phyloP scores from a whole-genome alignment of 192 early-diverging fungal species.

The Entomortierella lignicola region DNA sequence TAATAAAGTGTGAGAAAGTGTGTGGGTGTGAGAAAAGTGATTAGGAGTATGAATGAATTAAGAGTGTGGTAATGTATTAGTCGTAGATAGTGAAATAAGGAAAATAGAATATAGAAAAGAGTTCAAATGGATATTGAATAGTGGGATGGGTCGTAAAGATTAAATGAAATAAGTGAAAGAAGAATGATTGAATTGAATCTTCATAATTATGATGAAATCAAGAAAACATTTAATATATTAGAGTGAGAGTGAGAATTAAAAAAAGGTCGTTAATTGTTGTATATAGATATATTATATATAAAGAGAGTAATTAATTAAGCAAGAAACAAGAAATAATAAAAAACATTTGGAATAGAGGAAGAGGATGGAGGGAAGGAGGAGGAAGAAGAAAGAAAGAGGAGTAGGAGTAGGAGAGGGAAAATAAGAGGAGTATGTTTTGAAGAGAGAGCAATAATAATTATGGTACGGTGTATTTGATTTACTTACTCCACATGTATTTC shows the following conservation, averaged over 20 bases:
- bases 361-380: neutral
- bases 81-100: neutral
- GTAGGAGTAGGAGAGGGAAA: neutral
- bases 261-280: too few species aligned
- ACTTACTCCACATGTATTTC: too few species aligned
- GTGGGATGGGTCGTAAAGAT: constrained; percentile 9
- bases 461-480: too few species aligned
- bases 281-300: too few species aligned
- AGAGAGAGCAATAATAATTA: neutral
- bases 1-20: too few species aligned
- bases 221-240: neutral
- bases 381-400: neutral
- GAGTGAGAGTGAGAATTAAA: too few species aligned
- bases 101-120: neutral
- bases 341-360: too few species aligned
- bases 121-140: constrained; percentile 2
- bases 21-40: too few species aligned
- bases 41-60: too few species aligned
- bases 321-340: too few species aligned
- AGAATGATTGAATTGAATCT: neutral
- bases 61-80: too few species aligned
- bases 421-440: neutral
- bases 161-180: neutral
- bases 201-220: neutral
- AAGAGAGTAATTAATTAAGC: too few species aligned